Conservation (phyloP, 2,329 filamentous ascomycete species). For the Mycosphaerella sp. region DNA sequence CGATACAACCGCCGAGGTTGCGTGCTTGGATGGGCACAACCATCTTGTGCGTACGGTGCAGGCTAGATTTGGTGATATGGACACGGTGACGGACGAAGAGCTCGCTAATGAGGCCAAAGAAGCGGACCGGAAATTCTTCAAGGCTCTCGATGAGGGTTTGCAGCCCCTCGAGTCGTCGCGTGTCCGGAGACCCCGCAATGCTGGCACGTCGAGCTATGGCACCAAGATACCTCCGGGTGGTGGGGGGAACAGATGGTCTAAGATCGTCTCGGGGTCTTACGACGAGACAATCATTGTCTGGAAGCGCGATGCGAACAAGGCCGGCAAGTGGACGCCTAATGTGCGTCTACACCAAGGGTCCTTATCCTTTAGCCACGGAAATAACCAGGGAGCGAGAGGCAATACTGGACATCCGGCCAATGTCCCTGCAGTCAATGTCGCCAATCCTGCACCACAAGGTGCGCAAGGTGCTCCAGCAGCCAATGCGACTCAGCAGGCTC, state of each 20-base stretch:
- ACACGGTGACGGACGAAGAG: constrained; percentile 65
- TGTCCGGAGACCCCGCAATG: constrained; percentile 46
- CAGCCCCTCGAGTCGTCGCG: constrained; percentile 30
- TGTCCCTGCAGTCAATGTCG: constrained; percentile 10
- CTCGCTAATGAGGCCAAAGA: constrained; percentile 65
- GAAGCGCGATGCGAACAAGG: constrained; percentile 61
- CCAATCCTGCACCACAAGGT: constrained; percentile 9
- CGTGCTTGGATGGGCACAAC: constrained; percentile 72
- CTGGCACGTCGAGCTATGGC: constrained; percentile 72
- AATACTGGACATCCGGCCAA: constrained; percentile 4
- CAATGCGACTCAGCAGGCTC: constrained; percentile 14
- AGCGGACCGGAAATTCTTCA: constrained; percentile 68
- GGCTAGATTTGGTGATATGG: constrained; percentile 84
- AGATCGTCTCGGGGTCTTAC: constrained; percentile 96
- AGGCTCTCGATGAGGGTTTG: constrained; percentile 46
- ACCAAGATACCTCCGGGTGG: constrained; percentile 86
- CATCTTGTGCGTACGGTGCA: constrained; percentile 91
- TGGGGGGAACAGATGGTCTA: constrained; percentile 78
- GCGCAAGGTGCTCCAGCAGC: constrained; percentile 8
- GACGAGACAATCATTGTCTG: constrained; percentile 95
- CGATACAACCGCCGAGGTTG: constrained; percentile 78
- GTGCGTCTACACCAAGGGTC: constrained; percentile 48
- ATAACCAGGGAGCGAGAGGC: constrained; percentile 2
- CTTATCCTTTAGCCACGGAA: constrained; percentile 3
- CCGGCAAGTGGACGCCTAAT: constrained; percentile 76